These are phyloP conservation scores for Tillandsia leiboldiana DNA, from an alignment of 176 grass and related monocot species.

Conservation along the genomic window DNA sequence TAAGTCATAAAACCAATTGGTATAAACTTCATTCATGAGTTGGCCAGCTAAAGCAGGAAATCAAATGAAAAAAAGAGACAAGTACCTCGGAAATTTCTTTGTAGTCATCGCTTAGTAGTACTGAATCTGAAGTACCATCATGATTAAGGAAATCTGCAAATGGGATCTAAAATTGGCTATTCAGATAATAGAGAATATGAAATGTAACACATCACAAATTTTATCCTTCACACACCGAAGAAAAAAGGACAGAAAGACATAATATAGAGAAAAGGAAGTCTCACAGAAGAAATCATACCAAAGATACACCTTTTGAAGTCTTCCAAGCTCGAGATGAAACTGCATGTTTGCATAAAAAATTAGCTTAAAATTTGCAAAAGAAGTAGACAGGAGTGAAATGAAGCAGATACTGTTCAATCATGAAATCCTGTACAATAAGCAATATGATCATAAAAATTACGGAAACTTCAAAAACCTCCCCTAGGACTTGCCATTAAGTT, in stretches of 20 bases:
- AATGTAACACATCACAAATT: background rate
- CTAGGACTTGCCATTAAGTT: too few relatives aligned
- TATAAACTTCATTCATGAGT: too few relatives aligned
- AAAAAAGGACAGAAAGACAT: background rate
- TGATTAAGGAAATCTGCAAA: constrained; percentile 98
- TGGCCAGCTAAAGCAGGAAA: too few relatives aligned
- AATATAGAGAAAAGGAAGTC: constrained; percentile 8
- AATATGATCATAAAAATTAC: too few relatives aligned
- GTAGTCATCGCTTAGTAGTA: constrained; percentile 41
- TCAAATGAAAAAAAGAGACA: background rate
- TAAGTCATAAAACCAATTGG: too few relatives aligned
- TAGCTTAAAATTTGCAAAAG: constrained; percentile 9
- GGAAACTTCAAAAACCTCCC: too few relatives aligned
- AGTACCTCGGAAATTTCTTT: constrained; percentile 66
- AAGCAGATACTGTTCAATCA: too few relatives aligned
- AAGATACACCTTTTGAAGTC: constrained; percentile 47
- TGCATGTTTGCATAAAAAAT: constrained; percentile 28
- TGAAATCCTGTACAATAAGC: too few relatives aligned
- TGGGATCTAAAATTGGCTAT: constrained; percentile 54
- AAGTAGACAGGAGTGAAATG: background rate
- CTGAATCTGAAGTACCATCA: constrained; percentile 36
- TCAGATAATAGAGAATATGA: constrained; percentile 17
- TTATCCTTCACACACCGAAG: background rate
- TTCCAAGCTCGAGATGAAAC: constrained; percentile 78
- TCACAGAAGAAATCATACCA: constrained; percentile 41